phyloP scores from a whole-genome alignment of 1,284 basidiomycete genomes.

The Pseudozyma flocculosa region DNA sequence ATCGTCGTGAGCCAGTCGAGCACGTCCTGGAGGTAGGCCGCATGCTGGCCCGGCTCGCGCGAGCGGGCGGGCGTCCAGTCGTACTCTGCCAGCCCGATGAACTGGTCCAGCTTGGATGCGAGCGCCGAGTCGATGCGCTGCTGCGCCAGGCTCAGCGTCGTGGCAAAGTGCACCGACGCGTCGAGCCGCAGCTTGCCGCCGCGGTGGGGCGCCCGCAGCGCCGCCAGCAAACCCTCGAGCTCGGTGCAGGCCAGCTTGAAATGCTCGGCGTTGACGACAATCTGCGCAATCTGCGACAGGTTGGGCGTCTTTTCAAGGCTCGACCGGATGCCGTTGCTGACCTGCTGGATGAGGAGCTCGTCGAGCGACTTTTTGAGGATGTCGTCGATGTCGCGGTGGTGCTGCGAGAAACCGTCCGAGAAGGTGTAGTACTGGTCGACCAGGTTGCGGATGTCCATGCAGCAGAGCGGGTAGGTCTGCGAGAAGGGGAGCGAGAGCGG shows the following conservation, averaged over 20 bases:
- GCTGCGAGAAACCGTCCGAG: constrained; percentile 87
- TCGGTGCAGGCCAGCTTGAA: constrained; percentile 83
- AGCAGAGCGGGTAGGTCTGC: constrained; percentile 89
- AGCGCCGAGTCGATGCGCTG: constrained; percentile 80
- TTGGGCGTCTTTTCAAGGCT: constrained; percentile 71
- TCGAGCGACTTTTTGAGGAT: constrained; percentile 89
- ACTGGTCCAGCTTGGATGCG: constrained; percentile 89
- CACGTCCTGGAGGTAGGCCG: constrained; percentile 90
- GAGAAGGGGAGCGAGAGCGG: constrained; percentile 89
- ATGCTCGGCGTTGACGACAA: constrained; percentile 89
- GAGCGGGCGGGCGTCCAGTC: constrained; percentile 74
- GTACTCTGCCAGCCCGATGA: constrained; percentile 91
- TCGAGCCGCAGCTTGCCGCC: constrained; percentile 76
- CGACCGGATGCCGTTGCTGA: constrained; percentile 74
- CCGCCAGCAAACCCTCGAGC: constrained; percentile 81
- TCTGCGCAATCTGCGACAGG: constrained; percentile 90
- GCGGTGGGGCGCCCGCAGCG: constrained; percentile 69
- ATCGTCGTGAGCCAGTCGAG: constrained; percentile 95
- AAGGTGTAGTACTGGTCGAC: constrained; percentile 97
- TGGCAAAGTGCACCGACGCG: constrained; percentile 69
- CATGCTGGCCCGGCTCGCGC: constrained; percentile 63
- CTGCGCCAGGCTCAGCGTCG: constrained; percentile 71
- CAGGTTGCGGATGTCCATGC: constrained; percentile 90
- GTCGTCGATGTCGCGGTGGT: constrained; percentile 88
- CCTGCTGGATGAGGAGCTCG: constrained; percentile 75